A percentile compares a stretch with the other conserved stretches of the same genome.
phyloP scores from a whole-genome alignment of 1,139 yeast species.

The Taiozyma onychis region DNA sequence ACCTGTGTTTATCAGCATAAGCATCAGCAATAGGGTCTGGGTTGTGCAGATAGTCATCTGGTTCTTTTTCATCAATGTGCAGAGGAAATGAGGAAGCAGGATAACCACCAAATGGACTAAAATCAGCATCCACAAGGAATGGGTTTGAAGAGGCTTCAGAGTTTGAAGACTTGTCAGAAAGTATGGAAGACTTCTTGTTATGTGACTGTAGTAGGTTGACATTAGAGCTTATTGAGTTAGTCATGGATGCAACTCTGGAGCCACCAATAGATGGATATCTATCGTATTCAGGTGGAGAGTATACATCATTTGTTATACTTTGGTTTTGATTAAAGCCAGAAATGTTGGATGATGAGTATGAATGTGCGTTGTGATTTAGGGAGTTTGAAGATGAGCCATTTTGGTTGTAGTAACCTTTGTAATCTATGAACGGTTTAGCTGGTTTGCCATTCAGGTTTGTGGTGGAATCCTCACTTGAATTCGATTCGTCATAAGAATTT shows the following conservation, averaged over 20 bases:
- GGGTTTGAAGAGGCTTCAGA: constrained; percentile 32
- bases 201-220: constrained; percentile 14
- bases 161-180: constrained; percentile 24
- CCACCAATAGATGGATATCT: constrained; percentile 51
- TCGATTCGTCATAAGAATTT: constrained; percentile 19
- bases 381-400: constrained; percentile 36
- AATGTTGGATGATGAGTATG: constrained; percentile 20
- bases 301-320: constrained; percentile 18
- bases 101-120: constrained; percentile 91
- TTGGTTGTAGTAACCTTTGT: constrained; percentile 40
- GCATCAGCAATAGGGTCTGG: constrained; percentile 92
- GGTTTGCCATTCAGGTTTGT: constrained; percentile 15
- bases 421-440: constrained; percentile 37
- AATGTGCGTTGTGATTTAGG: constrained; percentile 9
- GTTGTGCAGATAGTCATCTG: constrained; percentile 87
- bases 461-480: constrained; percentile 20
- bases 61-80: constrained; percentile 82
- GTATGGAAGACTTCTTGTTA: constrained; percentile 16
- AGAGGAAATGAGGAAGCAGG: constrained; percentile 87
- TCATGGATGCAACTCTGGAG: constrained; percentile 40
- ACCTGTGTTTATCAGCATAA: constrained; percentile 60
- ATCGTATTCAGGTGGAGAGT: constrained; percentile 49
- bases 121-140: constrained; percentile 38
- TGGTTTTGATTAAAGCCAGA: constrained; percentile 14
- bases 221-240: constrained; percentile 31